Conservation (phyloP, 352 stramenopile species). For the Globisporangium echinulatum region DNA sequence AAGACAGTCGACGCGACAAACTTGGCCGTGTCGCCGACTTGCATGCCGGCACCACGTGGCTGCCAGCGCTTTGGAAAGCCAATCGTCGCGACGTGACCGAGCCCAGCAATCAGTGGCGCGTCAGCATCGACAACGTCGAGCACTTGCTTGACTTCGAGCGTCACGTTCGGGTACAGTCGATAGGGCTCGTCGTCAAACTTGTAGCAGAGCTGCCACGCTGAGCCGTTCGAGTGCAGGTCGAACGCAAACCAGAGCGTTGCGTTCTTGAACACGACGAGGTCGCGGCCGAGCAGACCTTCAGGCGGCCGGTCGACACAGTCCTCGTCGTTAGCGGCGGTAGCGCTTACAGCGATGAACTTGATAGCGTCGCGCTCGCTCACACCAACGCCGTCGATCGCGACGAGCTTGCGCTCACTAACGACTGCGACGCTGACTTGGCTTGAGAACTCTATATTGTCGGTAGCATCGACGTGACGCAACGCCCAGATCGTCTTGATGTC, state of each 20-base stretch:
- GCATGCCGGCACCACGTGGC: slow-evolving; percentile 39
- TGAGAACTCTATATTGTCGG: background rate
- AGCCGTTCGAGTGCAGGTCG: slow-evolving; percentile 37
- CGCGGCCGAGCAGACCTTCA: slow-evolving; percentile 25
- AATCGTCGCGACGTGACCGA: slow-evolving; percentile 40
- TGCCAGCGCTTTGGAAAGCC: slow-evolving; percentile 41
- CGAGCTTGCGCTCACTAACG: slow-evolving; percentile 52
- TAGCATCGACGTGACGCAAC: slow-evolving; percentile 18
- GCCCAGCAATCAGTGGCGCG: slow-evolving; percentile 16
- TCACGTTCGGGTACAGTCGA: slow-evolving; percentile 33
- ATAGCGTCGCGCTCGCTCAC: slow-evolving; percentile 36
- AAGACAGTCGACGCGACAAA: slow-evolving; percentile 45
- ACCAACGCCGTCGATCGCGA: slow-evolving; percentile 47
- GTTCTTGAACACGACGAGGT: slow-evolving; percentile 34
- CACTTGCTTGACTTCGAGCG: slow-evolving; percentile 46
- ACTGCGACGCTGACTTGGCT: slow-evolving; percentile 34
- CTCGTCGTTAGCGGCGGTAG: slow-evolving; percentile 7
- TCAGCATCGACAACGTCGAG: slow-evolving; percentile 33
- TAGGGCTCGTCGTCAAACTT: slow-evolving; percentile 54
- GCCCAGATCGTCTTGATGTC: slow-evolving; percentile 63
- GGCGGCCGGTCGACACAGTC: slow-evolving; percentile 32
- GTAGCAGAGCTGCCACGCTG: slow-evolving; percentile 53
- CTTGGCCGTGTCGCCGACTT: slow-evolving; percentile 36
- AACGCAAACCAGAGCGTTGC: slow-evolving; percentile 47
- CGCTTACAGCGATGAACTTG: slow-evolving; percentile 38